These are phyloP conservation scores for Trichosanthes cucumerina DNA, from an alignment of 306 rosid genomes.

Conservation along the genomic window DNA sequence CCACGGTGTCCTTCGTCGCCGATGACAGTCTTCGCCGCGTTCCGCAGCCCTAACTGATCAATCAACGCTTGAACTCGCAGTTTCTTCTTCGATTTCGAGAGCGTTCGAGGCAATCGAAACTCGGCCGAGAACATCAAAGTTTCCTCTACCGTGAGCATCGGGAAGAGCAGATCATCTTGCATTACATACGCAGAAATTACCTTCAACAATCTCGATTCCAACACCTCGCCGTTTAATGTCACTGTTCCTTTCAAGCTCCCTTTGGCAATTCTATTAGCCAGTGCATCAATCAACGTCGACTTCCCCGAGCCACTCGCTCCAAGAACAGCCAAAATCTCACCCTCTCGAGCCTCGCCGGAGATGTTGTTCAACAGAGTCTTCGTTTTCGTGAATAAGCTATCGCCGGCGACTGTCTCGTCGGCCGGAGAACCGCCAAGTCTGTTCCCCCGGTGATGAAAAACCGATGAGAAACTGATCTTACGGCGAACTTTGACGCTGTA, in stretches of 20 bases:
- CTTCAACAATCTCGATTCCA: constrained; percentile 64
- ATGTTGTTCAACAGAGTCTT: constrained; percentile 69
- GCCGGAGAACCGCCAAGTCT: constrained; percentile 16
- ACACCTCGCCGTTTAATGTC: constrained; percentile 60
- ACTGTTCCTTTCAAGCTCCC: constrained; percentile 75
- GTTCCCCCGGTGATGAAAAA: constrained; percentile 1
- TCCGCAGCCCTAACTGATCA: constrained; percentile 82
- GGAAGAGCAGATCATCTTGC: constrained; percentile 93
- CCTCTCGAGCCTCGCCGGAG: constrained; percentile 86
- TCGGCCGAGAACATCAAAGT: constrained; percentile 88
- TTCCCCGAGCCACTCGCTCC: constrained; percentile 97
- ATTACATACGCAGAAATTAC: constrained; percentile 91
- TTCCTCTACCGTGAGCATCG: constrained; percentile 94
- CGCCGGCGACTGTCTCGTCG: constrained; percentile 25
- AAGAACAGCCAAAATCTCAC: constrained; percentile 79
- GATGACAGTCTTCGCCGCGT: constrained; percentile 65
- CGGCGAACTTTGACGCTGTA: constrained; percentile 57
- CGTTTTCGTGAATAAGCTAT: constrained; percentile 28
- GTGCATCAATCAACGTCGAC: constrained; percentile 79
- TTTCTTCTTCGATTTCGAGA: constrained; percentile 72
- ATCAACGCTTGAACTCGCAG: constrained; percentile 65
- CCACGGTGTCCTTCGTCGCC: constrained; percentile 98
- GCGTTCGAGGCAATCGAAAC: constrained; percentile 62
- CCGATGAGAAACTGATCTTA: constrained; percentile 29
- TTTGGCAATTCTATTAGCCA: constrained; percentile 77